A percentile compares a stretch with the other conserved stretches of the same genome.
These are phyloP conservation scores for Xerocomus brunneocitrinus DNA, from an alignment of 768 basidiomycete genomes.

Conservation along the genomic window DNA sequence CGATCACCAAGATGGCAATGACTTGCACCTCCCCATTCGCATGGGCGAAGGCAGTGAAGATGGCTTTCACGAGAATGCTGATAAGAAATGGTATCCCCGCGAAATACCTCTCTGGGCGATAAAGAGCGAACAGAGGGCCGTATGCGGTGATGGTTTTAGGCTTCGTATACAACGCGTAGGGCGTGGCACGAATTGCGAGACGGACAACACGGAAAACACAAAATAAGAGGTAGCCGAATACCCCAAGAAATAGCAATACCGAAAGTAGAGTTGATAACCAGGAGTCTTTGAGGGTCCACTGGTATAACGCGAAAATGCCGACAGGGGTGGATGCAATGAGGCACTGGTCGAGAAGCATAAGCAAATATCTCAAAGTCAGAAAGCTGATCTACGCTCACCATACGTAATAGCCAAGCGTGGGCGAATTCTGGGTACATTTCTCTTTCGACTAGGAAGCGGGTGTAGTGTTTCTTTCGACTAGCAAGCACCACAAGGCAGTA, in stretches of 20 bases:
- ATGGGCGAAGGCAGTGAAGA: slow-evolving; percentile 67
- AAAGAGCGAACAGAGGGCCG: slow-evolving; percentile 62
- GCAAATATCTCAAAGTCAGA: not conserved
- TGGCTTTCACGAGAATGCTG: slow-evolving; percentile 60
- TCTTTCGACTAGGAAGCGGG: slow-evolving; percentile 17
- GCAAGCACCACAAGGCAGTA: slow-evolving; percentile 40
- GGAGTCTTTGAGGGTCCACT: slow-evolving; percentile 88
- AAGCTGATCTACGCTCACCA: slow-evolving; percentile 44
- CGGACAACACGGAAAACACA: slow-evolving; percentile 48
- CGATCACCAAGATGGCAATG: slow-evolving; percentile 60
- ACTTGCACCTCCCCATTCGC: slow-evolving; percentile 64
- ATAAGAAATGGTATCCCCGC: slow-evolving; percentile 57
- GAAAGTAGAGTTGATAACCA: slow-evolving; percentile 82
- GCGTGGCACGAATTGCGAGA: slow-evolving; percentile 37
- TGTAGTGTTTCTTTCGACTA: slow-evolving; percentile 18
- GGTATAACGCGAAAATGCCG: slow-evolving; percentile 75
- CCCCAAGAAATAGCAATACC: slow-evolving; percentile 55
- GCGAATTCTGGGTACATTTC: slow-evolving; percentile 43
- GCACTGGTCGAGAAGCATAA: slow-evolving; percentile 35
- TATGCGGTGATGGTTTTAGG: slow-evolving; percentile 37
- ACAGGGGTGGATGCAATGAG: slow-evolving; percentile 67
- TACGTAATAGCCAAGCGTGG: slow-evolving; percentile 58
- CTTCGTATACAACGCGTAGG: slow-evolving; percentile 37
- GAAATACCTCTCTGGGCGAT: slow-evolving; percentile 63
- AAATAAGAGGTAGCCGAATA: slow-evolving; percentile 47